These are phyloP conservation scores for Rhynchospora tenuis DNA, from an alignment of 176 grass and related monocot species.

Conservation along the genomic window DNA sequence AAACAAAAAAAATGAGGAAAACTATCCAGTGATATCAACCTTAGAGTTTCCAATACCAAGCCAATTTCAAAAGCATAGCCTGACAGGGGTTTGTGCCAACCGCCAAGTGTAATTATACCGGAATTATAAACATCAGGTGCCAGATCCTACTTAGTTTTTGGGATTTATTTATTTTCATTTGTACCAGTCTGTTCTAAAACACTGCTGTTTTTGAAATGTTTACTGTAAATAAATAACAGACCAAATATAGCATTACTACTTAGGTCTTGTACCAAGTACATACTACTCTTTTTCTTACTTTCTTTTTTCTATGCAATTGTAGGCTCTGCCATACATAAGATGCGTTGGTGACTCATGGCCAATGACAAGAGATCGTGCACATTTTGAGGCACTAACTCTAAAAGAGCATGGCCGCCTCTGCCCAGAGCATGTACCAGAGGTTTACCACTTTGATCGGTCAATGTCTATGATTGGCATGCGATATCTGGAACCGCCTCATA, in stretches of 20 bases:
- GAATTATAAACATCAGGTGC: not conserved
- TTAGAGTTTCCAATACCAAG: not conserved
- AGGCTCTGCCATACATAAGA: slow-evolving; percentile 89
- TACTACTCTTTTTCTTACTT: not conserved
- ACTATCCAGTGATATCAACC: not conserved
- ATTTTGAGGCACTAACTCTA: slow-evolving; percentile 70
- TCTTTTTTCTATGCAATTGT: not conserved
- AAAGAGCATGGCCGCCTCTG: slow-evolving; percentile 57
- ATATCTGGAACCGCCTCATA: slow-evolving; percentile 76
- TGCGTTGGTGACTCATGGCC: slow-evolving; percentile 75
- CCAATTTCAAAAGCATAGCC: not conserved
- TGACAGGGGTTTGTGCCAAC: too few relatives aligned
- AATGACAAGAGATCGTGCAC: slow-evolving; percentile 84
- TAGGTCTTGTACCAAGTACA: not conserved
- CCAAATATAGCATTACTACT: not conserved
- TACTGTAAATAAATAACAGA: not conserved
- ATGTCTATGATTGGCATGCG: slow-evolving; percentile 91
- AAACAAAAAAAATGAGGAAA: not conserved
- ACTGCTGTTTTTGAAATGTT: not conserved
- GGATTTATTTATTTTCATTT: not conserved
- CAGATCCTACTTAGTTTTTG: not conserved
- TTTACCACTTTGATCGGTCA: slow-evolving; percentile 82
- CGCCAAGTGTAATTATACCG: too few relatives aligned
- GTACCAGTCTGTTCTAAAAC: not conserved
- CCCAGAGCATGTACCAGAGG: slow-evolving; percentile 74